phyloP scores from a whole-genome alignment of 768 basidiomycete genomes.

The Hygrocybe punicea region DNA sequence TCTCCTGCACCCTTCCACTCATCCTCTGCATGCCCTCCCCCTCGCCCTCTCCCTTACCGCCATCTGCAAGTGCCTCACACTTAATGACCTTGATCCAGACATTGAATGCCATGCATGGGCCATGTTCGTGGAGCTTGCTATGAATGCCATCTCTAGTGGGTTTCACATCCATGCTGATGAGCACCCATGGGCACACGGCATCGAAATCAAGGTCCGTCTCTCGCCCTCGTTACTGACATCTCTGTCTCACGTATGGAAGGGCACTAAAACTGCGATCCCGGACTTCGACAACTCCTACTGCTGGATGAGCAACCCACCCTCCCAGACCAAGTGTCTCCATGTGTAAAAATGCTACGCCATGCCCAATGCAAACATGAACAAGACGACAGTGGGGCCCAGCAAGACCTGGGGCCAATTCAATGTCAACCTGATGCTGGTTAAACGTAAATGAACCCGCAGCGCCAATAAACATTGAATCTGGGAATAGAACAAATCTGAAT shows the following conservation, averaged over 20 bases:
- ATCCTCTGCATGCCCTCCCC: constrained; percentile 51
- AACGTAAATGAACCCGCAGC: no score
- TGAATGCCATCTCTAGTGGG: constrained; percentile 51
- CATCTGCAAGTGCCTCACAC: constrained; percentile 50
- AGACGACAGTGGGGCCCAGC: no score
- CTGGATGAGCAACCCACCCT: no score
- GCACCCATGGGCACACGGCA: constrained; percentile 45
- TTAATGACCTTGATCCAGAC: constrained; percentile 50
- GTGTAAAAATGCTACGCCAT: no score
- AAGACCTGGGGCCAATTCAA: no score
- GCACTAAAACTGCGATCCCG: no score
- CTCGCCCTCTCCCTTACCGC: constrained; percentile 56
- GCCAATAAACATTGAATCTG: no score
- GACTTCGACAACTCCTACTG: no score
- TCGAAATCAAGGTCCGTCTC: constrained; percentile 51
- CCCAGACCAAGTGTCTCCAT: no score
- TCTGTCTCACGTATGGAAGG: not conserved
- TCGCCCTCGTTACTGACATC: not conserved
- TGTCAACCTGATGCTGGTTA: no score
- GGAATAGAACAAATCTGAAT: no score
- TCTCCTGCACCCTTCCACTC: constrained; percentile 62
- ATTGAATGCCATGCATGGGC: constrained; percentile 72
- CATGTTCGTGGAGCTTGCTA: constrained; percentile 63
- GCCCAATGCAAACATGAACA: no score
- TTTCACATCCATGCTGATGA: constrained; percentile 32